Percentiles rank a stretch among this genome's conserved stretches.
Conservation (phyloP, 768 basidiomycete species). For the Saitozyma podzolica region DNA sequence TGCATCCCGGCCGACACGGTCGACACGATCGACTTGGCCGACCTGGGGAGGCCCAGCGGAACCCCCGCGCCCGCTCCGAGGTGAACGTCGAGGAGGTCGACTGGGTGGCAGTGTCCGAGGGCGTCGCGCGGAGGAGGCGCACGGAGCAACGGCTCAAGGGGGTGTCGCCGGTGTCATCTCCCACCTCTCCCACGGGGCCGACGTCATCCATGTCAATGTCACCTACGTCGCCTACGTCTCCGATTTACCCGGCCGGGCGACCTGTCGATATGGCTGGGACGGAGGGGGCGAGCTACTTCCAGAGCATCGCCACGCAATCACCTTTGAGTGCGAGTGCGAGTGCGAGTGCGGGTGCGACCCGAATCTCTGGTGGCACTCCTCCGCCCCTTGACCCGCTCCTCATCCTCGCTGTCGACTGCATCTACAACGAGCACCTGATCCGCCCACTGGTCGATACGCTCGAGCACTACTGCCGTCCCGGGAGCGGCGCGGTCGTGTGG, state of each 20-base stretch:
- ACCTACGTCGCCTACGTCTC: too few relatives aligned
- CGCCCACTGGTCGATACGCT: slow-evolving; percentile 46
- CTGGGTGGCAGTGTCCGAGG: slow-evolving; percentile 36
- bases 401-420: slow-evolving; percentile 48
- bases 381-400: slow-evolving; percentile 17
- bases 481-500: slow-evolving; percentile 36
- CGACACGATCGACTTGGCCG: too few relatives aligned
- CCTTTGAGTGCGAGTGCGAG: too few relatives aligned
- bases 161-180: too few relatives aligned
- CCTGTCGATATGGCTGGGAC: neutral
- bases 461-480: slow-evolving; percentile 26
- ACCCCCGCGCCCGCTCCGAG: neutral
- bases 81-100: slow-evolving; percentile 45
- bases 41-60: too few relatives aligned
- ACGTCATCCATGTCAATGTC: too few relatives aligned
- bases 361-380: neutral
- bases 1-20: too few relatives aligned
- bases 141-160: neutral
- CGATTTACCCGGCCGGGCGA: too few relatives aligned
- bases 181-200: too few relatives aligned
- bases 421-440: slow-evolving; percentile 50
- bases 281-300: neutral
- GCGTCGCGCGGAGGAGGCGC: neutral
- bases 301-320: too few relatives aligned
- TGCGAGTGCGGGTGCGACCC: neutral